Conservation (phyloP, 148 eudicot genomes). For the Vaccinium myrtillus region DNA sequence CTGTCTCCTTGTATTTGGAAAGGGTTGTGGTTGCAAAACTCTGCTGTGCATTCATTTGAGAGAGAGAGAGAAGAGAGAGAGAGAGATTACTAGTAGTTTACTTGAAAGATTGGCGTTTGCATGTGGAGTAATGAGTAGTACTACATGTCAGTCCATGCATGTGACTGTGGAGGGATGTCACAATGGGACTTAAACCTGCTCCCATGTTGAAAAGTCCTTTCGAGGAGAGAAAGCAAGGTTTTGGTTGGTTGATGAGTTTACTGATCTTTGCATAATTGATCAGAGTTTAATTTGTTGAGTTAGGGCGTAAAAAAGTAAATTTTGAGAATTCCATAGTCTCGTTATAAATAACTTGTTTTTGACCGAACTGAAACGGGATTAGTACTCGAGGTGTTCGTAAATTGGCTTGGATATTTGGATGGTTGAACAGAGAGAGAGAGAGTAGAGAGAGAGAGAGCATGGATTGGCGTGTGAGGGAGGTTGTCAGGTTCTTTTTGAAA, state of each 20-base stretch:
- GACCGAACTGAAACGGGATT: too few relatives aligned
- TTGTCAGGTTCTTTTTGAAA: conserved; percentile 18
- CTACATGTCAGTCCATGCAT: conserved; percentile 34
- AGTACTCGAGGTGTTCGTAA: too few relatives aligned
- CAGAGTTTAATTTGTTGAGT: too few relatives aligned
- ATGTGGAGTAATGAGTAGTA: conserved; percentile 39
- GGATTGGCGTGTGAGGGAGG: conserved; percentile 19
- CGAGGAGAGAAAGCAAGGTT: background rate
- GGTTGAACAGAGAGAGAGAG: background rate
- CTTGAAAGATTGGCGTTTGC: conserved; percentile 19
- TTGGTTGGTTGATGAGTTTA: too few relatives aligned
- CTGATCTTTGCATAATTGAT: too few relatives aligned
- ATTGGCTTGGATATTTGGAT: too few relatives aligned
- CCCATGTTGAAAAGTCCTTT: background rate
- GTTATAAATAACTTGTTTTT: too few relatives aligned
- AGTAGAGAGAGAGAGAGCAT: conserved; percentile 16
- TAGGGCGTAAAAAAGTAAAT: too few relatives aligned
- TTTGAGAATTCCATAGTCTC: too few relatives aligned
- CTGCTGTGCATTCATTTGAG: background rate
- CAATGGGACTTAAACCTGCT: conserved; percentile 16
- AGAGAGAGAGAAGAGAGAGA: background rate
- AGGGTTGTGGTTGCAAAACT: background rate
- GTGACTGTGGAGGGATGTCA: conserved; percentile 27
- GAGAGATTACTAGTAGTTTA: background rate
- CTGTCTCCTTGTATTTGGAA: background rate